Conservation (phyloP, 2,329 filamentous ascomycete genomes). For the Chaetomium sp. region DNA sequence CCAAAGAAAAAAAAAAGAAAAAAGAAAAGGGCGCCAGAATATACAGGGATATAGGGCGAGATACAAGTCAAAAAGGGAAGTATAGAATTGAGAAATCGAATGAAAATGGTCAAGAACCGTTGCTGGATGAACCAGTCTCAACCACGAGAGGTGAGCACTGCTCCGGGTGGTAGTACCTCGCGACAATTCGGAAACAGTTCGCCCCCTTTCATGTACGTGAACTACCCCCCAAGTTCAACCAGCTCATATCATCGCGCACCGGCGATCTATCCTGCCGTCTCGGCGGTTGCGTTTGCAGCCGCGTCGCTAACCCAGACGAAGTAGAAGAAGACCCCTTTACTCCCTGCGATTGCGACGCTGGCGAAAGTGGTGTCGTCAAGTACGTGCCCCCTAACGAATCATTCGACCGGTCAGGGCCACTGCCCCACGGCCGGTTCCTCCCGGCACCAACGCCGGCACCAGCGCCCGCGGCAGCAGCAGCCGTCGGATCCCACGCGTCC, state of each 20-base stretch:
- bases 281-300: constrained; percentile 8
- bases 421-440: constrained; percentile 41
- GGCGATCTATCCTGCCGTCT: constrained; percentile 46
- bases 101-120: background rate
- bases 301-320: no score
- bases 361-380: constrained; percentile 34
- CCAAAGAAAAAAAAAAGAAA: no score
- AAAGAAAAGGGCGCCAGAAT: background rate
- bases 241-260: constrained; percentile 65
- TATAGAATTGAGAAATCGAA: constrained; percentile 1
- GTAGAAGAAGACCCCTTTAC: no score
- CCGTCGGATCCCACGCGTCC: constrained; percentile 48
- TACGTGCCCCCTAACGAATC: constrained; percentile 46
- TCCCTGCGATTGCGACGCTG: constrained; percentile 27
- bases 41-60: constrained; percentile 9
- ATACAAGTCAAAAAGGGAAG: constrained; percentile 2
- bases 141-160: background rate
- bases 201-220: background rate
- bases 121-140: background rate
- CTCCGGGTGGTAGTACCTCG: no score
- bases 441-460: no score
- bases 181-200: background rate
- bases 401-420: constrained; percentile 39
- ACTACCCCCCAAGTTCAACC: constrained; percentile 59
- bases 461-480: constrained; percentile 2